A percentile compares a stretch with the other conserved stretches of the same genome.
These are phyloP conservation scores for Moelleriella libera DNA, from an alignment of 2,329 filamentous ascomycete species.

Conservation along the genomic window DNA sequence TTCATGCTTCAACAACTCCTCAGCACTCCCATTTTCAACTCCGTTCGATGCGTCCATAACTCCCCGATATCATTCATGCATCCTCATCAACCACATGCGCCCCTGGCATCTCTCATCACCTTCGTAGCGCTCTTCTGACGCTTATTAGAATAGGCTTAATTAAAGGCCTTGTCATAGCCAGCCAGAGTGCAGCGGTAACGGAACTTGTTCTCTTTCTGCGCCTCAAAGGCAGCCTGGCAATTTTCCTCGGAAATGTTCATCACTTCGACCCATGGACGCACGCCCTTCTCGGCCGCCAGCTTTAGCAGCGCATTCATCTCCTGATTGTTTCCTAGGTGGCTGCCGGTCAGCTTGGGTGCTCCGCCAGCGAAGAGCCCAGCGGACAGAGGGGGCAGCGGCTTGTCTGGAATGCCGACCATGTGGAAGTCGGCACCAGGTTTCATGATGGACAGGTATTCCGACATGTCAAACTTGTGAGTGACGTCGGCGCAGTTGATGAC, in stretches of 20 bases:
- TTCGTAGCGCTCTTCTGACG: not conserved
- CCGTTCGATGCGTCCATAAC: too few species aligned
- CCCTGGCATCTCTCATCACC: not conserved
- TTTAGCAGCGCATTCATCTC: constrained; percentile 45
- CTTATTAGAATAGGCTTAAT: not conserved
- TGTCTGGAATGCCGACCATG: constrained; percentile 40
- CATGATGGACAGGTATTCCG: constrained; percentile 33
- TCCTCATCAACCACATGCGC: too few species aligned
- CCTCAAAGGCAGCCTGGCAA: constrained; percentile 54
- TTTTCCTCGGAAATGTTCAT: constrained; percentile 53
- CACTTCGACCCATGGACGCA: constrained; percentile 43
- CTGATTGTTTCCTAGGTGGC: constrained; percentile 46
- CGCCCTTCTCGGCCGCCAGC: constrained; percentile 38
- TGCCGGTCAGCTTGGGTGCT: constrained; percentile 34
- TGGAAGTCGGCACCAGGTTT: constrained; percentile 42
- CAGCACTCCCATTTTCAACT: too few species aligned
- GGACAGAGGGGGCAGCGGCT: constrained; percentile 27
- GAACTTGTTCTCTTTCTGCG: constrained; percentile 58
- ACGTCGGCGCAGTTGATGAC: constrained; percentile 35
- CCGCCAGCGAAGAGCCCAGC: constrained; percentile 32
- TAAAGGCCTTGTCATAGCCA: constrained; percentile 51
- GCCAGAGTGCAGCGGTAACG: constrained; percentile 59
- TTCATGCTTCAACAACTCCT: too few species aligned
- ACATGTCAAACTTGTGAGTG: constrained; percentile 39
- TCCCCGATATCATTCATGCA: too few species aligned